A percentile compares a stretch with the other conserved stretches of the same genome.
These are phyloP conservation scores for Nakazawaea wickerhamii DNA, from an alignment of 805 yeast species.

Conservation along the genomic window DNA sequence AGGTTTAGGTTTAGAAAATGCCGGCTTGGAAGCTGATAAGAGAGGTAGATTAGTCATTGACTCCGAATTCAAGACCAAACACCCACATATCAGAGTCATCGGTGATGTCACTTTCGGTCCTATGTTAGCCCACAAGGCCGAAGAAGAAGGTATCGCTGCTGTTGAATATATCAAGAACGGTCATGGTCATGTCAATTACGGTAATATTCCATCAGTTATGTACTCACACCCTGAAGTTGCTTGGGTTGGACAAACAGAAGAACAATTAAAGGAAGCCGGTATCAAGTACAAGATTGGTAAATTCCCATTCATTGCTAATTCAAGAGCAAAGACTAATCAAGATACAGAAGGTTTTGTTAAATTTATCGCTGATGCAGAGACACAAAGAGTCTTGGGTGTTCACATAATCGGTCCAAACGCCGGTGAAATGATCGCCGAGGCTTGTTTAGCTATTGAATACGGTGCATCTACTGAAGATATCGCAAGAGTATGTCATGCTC, in stretches of 20 bases:
- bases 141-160: constrained; percentile 99
- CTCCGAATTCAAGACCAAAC: constrained; percentile 86
- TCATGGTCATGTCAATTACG: constrained; percentile 97
- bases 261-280: constrained; percentile 90
- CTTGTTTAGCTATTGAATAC: constrained; percentile 94
- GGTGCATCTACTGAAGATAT: constrained; percentile 98
- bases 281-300: constrained; percentile 90
- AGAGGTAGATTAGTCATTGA: constrained; percentile 93
- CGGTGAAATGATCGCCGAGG: constrained; percentile 99
- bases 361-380: constrained; percentile 92
- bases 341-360: constrained; percentile 98
- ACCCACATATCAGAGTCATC: constrained; percentile 90
- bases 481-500: constrained; percentile 97
- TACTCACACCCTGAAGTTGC: constrained; percentile 99
- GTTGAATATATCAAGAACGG: constrained; percentile 91
- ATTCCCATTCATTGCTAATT: constrained; percentile 98
- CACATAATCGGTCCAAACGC: constrained; percentile 98
- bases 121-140: constrained; percentile 99
- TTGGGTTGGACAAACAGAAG: constrained; percentile 97
- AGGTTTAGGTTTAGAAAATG: constrained; percentile 81
- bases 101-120: constrained; percentile 99
- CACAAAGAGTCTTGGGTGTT: constrained; percentile 92
- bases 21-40: constrained; percentile 88
- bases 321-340: constrained; percentile 96
- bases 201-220: constrained; percentile 97